phyloP scores from a whole-genome alignment of 345 rosid species.

The Firmiana major region DNA sequence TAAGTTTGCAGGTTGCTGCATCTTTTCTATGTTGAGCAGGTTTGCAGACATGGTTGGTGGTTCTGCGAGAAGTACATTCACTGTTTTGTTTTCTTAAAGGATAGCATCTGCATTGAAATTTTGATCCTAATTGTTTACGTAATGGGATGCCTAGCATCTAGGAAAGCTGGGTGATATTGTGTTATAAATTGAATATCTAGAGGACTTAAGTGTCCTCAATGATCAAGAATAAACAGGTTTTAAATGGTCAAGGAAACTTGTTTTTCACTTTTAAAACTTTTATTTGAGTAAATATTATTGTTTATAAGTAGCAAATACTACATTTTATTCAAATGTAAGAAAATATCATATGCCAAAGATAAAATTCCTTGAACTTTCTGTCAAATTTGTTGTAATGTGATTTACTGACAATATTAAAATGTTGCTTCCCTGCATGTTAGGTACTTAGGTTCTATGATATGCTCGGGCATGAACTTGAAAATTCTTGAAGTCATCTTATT shows the following conservation, averaged over 20 bases:
- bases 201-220: background rate
- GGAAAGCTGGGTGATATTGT: background rate
- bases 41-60: conserved; percentile 1
- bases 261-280: background rate
- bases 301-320: background rate
- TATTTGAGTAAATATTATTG: background rate
- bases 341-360: background rate
- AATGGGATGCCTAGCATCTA: background rate
- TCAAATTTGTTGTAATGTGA: background rate
- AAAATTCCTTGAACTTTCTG: background rate
- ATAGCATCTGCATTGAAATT: background rate
- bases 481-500: background rate
- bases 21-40: conserved; percentile 13
- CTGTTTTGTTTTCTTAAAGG: background rate
- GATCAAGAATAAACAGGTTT: background rate
- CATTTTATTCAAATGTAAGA: background rate
- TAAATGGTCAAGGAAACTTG: background rate
- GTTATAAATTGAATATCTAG: background rate
- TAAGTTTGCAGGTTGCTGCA: conserved; percentile 14
- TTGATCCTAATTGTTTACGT: background rate
- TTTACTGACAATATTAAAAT: background rate
- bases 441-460: background rate
- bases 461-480: background rate
- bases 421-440: background rate
- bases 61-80: background rate